These are phyloP conservation scores for Barnettozyma pratensis DNA, from an alignment of 805 yeast species.

Conservation along the genomic window DNA sequence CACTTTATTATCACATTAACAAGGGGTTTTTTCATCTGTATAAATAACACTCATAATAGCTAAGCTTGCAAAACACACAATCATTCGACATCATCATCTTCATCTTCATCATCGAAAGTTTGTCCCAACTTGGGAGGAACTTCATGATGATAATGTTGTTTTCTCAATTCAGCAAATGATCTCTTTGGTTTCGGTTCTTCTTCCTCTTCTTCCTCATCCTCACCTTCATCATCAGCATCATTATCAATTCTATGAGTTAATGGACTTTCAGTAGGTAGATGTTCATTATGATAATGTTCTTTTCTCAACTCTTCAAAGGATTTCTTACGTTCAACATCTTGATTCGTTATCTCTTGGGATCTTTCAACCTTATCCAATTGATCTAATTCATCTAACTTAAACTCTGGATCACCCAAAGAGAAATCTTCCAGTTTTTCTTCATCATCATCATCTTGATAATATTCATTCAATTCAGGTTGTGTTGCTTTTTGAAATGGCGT, in stretches of 20 bases:
- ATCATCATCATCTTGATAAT: slow-evolving; percentile 64
- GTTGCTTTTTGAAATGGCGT: slow-evolving; percentile 93
- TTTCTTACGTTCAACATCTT: slow-evolving; percentile 20
- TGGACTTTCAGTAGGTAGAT: slow-evolving; percentile 26
- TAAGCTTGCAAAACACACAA: background rate
- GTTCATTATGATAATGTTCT: slow-evolving; percentile 64
- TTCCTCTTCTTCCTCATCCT: slow-evolving; percentile 16
- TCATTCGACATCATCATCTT: background rate
- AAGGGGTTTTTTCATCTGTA: too few relatives aligned
- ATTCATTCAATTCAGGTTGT: slow-evolving; percentile 69
- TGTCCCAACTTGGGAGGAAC: slow-evolving; percentile 7
- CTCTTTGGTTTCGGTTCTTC: slow-evolving; percentile 42
- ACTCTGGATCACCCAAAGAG: slow-evolving; percentile 53
- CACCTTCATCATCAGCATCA: slow-evolving; percentile 22
- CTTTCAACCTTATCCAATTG: slow-evolving; percentile 36
- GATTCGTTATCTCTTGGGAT: background rate
- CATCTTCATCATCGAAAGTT: slow-evolving; percentile 5
- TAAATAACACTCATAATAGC: background rate
- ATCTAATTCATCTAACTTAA: slow-evolving; percentile 28
- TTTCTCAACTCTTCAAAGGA: slow-evolving; percentile 75
- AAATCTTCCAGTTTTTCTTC: slow-evolving; percentile 42
- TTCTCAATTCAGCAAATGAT: slow-evolving; percentile 24
- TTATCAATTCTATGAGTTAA: slow-evolving; percentile 6
- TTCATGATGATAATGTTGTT: slow-evolving; percentile 20
- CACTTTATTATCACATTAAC: too few relatives aligned